These are phyloP conservation scores for Leccinum incarnatum DNA, from an alignment of 768 basidiomycete genomes.

Conservation along the genomic window DNA sequence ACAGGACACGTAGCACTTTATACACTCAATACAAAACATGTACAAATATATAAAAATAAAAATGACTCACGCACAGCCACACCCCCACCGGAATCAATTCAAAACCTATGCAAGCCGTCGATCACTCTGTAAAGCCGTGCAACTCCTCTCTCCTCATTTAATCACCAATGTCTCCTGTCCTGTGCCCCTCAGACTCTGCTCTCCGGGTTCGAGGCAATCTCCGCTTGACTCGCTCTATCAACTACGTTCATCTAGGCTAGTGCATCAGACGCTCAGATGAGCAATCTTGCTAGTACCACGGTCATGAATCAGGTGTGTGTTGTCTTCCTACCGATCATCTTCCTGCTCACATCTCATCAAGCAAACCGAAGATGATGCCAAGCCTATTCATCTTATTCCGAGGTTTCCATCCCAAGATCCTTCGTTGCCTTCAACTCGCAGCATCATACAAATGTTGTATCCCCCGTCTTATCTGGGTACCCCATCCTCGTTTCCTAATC, in stretches of 20 bases:
- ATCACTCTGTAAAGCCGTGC: neutral
- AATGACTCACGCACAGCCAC: neutral
- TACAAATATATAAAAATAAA: constrained; percentile 23
- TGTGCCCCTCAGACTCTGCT: constrained; percentile 1
- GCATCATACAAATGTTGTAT: constrained; percentile 29
- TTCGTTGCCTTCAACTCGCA: constrained; percentile 20
- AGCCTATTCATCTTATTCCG: neutral
- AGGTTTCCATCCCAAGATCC: neutral
- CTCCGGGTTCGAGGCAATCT: neutral
- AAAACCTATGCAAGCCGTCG: too few species aligned
- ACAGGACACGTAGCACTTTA: constrained; percentile 32
- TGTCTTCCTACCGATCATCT: neutral
- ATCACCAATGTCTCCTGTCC: neutral
- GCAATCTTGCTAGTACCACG: neutral
- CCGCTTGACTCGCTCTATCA: neutral
- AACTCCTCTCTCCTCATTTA: neutral
- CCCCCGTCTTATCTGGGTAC: constrained; percentile 18
- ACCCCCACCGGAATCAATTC: neutral
- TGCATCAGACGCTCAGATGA: neutral
- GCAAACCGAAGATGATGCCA: neutral
- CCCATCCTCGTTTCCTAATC: constrained; percentile 9
- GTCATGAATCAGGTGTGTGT: constrained; percentile 1
- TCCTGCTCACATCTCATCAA: constrained; percentile 12
- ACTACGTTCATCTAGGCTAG: neutral
- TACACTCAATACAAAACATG: constrained; percentile 19